These are phyloP conservation scores for Adiantum capillusveneris DNA, from an alignment of 75 land plant species.

Conservation along the genomic window DNA sequence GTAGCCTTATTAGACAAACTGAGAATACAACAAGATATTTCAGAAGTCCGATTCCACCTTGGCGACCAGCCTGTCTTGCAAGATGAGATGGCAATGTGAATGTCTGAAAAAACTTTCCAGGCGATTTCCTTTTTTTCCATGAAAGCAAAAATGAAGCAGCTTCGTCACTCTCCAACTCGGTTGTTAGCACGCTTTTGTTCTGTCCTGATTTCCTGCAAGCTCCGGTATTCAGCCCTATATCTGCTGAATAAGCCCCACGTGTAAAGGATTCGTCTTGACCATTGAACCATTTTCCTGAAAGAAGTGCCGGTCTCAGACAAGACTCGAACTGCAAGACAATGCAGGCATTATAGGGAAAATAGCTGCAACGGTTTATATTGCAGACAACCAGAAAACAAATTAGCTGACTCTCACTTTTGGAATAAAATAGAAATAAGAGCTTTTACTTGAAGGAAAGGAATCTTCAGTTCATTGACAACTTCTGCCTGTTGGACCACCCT, in stretches of 20 bases:
- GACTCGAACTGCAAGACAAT: background rate
- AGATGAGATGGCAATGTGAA: background rate
- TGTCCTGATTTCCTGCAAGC: background rate
- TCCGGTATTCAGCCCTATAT: background rate
- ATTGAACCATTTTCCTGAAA: background rate
- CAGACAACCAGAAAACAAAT: background rate
- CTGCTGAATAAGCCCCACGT: background rate
- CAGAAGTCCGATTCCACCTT: too few species aligned
- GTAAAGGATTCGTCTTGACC: background rate
- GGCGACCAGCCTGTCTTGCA: conserved; percentile 1
- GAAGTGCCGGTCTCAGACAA: background rate
- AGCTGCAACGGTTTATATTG: background rate
- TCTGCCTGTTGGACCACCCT: conserved; percentile 34
- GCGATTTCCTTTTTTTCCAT: background rate
- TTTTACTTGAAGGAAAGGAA: conserved; percentile 48
- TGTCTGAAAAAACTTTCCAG: background rate
- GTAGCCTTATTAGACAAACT: too few species aligned
- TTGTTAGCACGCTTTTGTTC: background rate
- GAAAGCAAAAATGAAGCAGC: background rate
- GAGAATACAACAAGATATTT: too few species aligned
- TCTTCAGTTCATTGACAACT: conserved; percentile 43
- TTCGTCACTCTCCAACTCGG: background rate
- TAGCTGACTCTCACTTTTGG: background rate
- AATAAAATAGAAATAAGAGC: background rate
- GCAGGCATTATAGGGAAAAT: background rate